These are phyloP conservation scores for Solanum arcanum DNA, from an alignment of 257 asterid species.

Conservation along the genomic window DNA sequence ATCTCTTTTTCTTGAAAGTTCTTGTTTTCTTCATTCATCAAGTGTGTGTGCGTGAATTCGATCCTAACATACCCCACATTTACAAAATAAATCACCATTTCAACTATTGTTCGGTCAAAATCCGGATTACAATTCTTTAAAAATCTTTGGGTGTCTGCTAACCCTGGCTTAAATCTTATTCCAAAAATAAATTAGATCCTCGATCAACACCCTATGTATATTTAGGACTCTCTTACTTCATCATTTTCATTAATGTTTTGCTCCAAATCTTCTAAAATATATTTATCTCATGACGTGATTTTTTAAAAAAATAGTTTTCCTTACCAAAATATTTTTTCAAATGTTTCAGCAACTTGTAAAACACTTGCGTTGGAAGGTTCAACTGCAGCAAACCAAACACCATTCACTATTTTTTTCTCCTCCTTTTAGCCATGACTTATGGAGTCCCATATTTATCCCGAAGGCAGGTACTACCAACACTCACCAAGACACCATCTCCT, in stretches of 20 bases:
- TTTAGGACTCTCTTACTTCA: neutral
- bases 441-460: neutral
- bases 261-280: too few species aligned
- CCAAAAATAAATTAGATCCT: neutral
- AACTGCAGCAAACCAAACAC: neutral
- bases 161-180: neutral
- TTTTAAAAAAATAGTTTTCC: too few species aligned
- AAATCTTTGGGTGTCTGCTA: neutral
- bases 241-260: neutral
- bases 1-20: too few species aligned
- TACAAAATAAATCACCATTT: too few species aligned
- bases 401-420: neutral
- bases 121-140: neutral
- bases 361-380: neutral
- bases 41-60: too few species aligned
- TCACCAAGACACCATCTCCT: neutral
- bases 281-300: neutral
- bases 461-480: neutral
- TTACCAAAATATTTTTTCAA: neutral
- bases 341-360: neutral
- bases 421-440: neutral
- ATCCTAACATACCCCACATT: too few species aligned
- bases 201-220: neutral
- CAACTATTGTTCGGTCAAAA: neutral
- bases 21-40: too few species aligned